Percentiles rank a stretch among this genome's conserved stretches.
Conservation (phyloP, 345 rosid genomes). For the Aquilaria malaccensis region DNA sequence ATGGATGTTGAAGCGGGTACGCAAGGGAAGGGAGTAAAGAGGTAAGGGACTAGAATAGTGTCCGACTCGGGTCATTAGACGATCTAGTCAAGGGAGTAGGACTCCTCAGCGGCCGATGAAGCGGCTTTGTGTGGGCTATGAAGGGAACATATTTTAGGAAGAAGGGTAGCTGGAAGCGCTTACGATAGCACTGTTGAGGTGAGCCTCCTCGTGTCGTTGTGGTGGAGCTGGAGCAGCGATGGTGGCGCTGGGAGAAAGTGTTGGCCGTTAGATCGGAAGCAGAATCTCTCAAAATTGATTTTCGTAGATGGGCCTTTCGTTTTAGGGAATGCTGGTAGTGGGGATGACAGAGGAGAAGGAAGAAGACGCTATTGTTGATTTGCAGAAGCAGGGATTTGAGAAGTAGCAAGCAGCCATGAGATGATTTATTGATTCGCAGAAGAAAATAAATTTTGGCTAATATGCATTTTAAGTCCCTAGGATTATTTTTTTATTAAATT, state of each 20-base stretch:
- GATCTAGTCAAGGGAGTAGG: conserved; percentile 45
- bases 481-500: too few relatives aligned
- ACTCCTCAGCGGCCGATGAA: conserved; percentile 15
- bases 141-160: conserved; percentile 55
- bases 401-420: too few relatives aligned
- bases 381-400: too few relatives aligned
- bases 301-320: conserved; percentile 2
- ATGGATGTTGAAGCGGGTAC: too few relatives aligned
- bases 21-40: too few relatives aligned
- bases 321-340: conserved; percentile 6
- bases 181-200: conserved; percentile 22
- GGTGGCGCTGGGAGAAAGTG: not conserved
- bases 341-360: conserved; percentile 18
- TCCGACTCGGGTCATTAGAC: conserved; percentile 39
- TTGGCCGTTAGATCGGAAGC: conserved; percentile 4
- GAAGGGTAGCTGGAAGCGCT: conserved; percentile 20
- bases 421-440: too few relatives aligned
- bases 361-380: too few relatives aligned
- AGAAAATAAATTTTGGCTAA: too few relatives aligned
- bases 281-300: conserved; percentile 2
- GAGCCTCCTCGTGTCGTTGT: conserved; percentile 48
- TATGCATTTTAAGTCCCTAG: too few relatives aligned
- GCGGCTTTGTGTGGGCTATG: conserved; percentile 24
- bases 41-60: not conserved
- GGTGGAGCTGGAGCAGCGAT: conserved; percentile 8